These are phyloP conservation scores for Neocatenulostroma microsporum DNA, from an alignment of 2,329 filamentous ascomycete genomes.

Conservation along the genomic window DNA sequence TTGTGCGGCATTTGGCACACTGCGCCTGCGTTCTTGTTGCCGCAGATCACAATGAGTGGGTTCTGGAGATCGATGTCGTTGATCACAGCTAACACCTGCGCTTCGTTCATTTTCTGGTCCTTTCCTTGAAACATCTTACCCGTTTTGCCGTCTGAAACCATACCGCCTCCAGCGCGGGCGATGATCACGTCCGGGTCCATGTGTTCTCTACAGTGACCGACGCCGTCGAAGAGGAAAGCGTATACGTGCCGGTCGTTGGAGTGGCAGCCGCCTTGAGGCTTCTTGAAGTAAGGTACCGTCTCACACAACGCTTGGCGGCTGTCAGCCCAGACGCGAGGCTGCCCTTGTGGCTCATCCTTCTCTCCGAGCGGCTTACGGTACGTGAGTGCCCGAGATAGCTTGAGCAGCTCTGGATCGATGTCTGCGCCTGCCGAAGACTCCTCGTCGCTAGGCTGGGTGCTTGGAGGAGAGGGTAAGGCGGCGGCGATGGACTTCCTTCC, in stretches of 20 bases:
- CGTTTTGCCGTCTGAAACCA: conserved; percentile 37
- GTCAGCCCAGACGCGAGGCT: conserved; percentile 51
- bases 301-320: conserved; percentile 56
- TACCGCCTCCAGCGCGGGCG: conserved; percentile 52
- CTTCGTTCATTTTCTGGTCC: conserved; percentile 38
- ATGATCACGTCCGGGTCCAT: conserved; percentile 57
- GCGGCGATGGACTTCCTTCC: neutral
- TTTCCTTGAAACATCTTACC: conserved; percentile 41
- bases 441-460: neutral
- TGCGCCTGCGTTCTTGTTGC: conserved; percentile 44
- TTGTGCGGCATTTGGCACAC: conserved; percentile 47
- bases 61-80: conserved; percentile 41
- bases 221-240: conserved; percentile 54
- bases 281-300: conserved; percentile 54
- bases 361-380: conserved; percentile 16
- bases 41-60: conserved; percentile 47
- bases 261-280: conserved; percentile 55
- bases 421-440: neutral
- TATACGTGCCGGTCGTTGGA: conserved; percentile 41
- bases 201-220: conserved; percentile 47
- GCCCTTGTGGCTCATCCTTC: conserved; percentile 28
- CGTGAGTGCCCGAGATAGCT: conserved; percentile 21
- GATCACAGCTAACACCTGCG: conserved; percentile 34
- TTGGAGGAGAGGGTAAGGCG: conserved; percentile 3
- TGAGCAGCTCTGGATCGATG: conserved; percentile 12